Percentiles rank a stretch among this genome's conserved stretches.
phyloP scores from a whole-genome alignment of 192 early-diverging fungal genomes.

The Phycomyces nitens region DNA sequence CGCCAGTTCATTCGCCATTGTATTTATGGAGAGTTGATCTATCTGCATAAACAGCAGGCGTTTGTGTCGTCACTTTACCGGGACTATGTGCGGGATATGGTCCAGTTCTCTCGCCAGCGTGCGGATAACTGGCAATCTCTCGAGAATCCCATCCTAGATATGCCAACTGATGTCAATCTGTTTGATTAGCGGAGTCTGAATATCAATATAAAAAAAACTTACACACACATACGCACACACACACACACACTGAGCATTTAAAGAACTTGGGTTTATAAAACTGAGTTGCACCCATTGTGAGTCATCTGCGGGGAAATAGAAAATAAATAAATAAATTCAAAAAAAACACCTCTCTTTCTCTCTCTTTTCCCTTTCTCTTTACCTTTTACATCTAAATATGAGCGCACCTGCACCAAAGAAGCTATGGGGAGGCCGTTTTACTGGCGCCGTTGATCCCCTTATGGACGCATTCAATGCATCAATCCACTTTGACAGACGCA shows the following conservation, averaged over 20 bases:
- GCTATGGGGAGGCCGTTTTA: conserved; percentile 87
- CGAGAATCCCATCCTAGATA: conserved; percentile 27
- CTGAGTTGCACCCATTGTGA: neutral
- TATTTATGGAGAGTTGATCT: conserved; percentile 57
- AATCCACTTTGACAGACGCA: conserved; percentile 88
- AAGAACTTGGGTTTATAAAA: no score
- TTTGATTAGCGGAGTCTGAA: conserved; percentile 13
- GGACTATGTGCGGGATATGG: conserved; percentile 56
- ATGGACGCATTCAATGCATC: conserved; percentile 98
- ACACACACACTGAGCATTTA: no score
- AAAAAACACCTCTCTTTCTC: neutral
- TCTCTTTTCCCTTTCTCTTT: neutral
- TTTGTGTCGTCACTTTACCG: conserved; percentile 59
- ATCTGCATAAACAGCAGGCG: conserved; percentile 60
- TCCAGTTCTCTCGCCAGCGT: conserved; percentile 37
- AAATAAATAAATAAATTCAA: neutral
- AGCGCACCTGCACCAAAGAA: conserved; percentile 28
- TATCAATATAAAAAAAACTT: neutral
- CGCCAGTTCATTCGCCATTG: conserved; percentile 48
- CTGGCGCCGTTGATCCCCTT: conserved; percentile 87
- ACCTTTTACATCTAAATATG: neutral
- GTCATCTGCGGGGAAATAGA: neutral
- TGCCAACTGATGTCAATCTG: conserved; percentile 26
- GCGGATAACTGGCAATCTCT: conserved; percentile 31
- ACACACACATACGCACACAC: no score